Evolutionary conservation across 768 basidiomycete genomes (phyloP).

Genomic region (Calvatia gigantea): DNA sequence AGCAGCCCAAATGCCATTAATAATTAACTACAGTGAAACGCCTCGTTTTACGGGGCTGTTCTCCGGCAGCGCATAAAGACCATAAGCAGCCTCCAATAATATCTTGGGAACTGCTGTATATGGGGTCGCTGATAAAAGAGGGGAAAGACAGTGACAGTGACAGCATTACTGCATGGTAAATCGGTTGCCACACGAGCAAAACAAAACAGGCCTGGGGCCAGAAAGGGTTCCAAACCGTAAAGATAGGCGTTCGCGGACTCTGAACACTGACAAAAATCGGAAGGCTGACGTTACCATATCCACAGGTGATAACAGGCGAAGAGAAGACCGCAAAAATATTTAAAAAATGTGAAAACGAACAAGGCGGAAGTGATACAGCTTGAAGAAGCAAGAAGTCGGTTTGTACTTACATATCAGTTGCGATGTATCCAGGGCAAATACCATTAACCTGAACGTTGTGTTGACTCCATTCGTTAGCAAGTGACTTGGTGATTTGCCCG

Average conservation of each 20-base stretch:
- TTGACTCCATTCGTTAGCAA: slow-evolving; percentile 91
- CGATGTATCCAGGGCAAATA: slow-evolving; percentile 85
- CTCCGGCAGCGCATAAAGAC: not conserved
- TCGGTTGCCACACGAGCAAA: too few relatives aligned
- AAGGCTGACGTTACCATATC: not conserved
- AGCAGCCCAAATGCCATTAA: not conserved
- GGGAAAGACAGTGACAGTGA: too few relatives aligned
- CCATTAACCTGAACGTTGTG: slow-evolving; percentile 88
- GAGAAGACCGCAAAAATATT: slow-evolving; percentile 4
- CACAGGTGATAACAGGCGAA: not conserved
- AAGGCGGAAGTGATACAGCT: not conserved
- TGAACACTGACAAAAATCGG: not conserved
- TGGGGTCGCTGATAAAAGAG: too few relatives aligned
- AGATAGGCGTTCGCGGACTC: not conserved
- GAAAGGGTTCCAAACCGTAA: not conserved
- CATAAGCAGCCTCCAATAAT: not conserved
- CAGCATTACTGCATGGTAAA: too few relatives aligned
- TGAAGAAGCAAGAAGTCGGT: slow-evolving; percentile 9
- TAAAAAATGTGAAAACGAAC: slow-evolving; percentile 7
- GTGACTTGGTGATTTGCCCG: slow-evolving; percentile 82
- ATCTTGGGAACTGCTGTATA: not conserved
- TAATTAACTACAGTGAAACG: not conserved
- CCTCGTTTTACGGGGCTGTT: not conserved
- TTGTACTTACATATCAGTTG: slow-evolving; percentile 77
- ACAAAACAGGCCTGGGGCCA: not conserved